Evolutionary conservation across 495 filamentous ascomycete species (phyloP).

Genomic region (Neurospora sp.): DNA sequence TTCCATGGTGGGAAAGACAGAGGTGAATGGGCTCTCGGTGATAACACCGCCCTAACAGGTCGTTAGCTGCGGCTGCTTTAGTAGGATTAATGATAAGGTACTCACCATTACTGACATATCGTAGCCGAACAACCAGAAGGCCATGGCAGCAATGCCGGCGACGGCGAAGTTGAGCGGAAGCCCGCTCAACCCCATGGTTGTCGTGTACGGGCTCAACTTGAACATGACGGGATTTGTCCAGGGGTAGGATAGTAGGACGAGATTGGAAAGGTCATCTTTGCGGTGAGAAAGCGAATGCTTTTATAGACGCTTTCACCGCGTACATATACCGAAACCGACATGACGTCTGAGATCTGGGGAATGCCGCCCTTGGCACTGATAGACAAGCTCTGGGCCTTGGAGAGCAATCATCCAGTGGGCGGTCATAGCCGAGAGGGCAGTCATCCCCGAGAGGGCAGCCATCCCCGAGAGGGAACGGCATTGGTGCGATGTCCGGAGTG

Average conservation of each 20-base stretch:
- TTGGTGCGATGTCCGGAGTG: neutral
- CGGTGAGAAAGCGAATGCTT: neutral
- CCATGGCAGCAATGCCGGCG: neutral
- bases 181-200: neutral
- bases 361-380: neutral
- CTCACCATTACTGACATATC: neutral
- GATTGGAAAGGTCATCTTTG: neutral
- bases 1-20: neutral
- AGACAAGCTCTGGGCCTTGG: neutral
- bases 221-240: neutral
- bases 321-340: neutral
- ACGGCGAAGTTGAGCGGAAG: neutral
- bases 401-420: neutral
- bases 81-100: neutral
- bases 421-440: neutral
- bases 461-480: neutral
- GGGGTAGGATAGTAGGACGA: neutral
- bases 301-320: neutral
- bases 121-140: neutral
- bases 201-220: neutral
- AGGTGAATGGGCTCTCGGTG: neutral
- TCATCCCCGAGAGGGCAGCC: neutral
- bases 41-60: neutral
- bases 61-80: neutral
- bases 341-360: neutral